Conservation (phyloP, 345 rosid genomes). For the Combretum micranthum region DNA sequence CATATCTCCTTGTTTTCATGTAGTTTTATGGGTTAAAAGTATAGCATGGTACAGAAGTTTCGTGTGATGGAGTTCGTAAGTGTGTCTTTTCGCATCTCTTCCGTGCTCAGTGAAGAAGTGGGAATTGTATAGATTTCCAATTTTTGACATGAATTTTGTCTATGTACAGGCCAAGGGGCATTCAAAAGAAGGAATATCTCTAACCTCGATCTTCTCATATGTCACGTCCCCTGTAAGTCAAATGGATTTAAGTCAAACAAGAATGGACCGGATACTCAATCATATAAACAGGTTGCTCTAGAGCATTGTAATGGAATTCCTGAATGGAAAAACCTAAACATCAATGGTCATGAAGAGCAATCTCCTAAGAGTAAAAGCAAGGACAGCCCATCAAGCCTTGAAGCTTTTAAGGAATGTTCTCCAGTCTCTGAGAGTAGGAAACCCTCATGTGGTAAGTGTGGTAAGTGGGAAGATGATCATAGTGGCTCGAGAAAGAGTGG, state of each 20-base stretch:
- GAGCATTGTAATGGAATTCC: constrained; percentile 30
- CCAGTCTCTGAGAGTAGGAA: constrained; percentile 8
- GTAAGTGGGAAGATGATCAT: constrained; percentile 6
- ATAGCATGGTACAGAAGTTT: too few relatives aligned
- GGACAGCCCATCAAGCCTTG: constrained; percentile 6
- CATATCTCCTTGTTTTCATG: too few relatives aligned
- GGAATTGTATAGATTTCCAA: background rate
- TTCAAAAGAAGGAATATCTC: constrained; percentile 34
- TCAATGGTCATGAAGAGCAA: constrained; percentile 18
- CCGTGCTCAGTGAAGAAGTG: constrained; percentile 1
- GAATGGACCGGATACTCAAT: constrained; percentile 25
- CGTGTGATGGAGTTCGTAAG: background rate
- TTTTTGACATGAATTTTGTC: constrained; percentile 21
- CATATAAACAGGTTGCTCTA: constrained; percentile 38
- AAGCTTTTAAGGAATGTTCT: constrained; percentile 7
- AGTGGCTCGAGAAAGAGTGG: constrained; percentile 28
- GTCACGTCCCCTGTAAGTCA: constrained; percentile 21
- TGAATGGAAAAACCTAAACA: constrained; percentile 17
- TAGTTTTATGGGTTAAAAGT: too few relatives aligned
- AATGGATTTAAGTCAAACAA: constrained; percentile 34
- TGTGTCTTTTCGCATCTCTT: background rate
- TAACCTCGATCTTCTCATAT: constrained; percentile 46
- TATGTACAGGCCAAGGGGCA: constrained; percentile 54
- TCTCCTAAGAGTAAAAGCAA: constrained; percentile 9
- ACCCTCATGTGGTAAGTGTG: background rate